Percentiles rank a stretch among this genome's conserved stretches.
Conservation (phyloP, 768 basidiomycete species). For the Tubosaeta sp. region DNA sequence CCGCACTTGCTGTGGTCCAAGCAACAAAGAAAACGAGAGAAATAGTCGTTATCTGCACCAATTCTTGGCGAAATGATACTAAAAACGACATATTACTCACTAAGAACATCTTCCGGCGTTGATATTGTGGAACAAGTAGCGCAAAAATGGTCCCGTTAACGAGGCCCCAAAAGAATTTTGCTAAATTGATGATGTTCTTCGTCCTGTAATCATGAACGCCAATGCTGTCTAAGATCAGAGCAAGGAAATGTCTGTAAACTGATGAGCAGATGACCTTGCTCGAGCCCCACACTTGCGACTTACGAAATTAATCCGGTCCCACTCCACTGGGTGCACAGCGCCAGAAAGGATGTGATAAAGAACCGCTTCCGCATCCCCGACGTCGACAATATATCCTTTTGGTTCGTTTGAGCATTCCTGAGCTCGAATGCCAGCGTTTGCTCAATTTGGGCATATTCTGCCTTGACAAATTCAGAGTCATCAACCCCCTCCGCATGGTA, state of each 20-base stretch:
- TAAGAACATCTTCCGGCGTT: conserved; percentile 8
- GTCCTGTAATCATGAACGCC: conserved; percentile 14
- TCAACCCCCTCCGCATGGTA: conserved; percentile 59
- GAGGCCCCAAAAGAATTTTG: conserved; percentile 4
- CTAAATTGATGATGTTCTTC: conserved; percentile 13
- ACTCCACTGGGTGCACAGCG: conserved; percentile 7
- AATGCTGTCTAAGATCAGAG: conserved; percentile 10
- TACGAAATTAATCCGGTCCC: conserved; percentile 11
- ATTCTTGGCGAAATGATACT: not conserved
- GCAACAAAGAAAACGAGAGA: conserved; percentile 11
- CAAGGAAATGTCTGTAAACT: conserved; percentile 5
- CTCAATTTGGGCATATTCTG: conserved; percentile 55
- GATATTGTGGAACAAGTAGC: conserved; percentile 1
- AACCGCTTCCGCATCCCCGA: conserved; percentile 17
- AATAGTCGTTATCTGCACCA: conserved; percentile 4
- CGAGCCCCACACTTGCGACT: not conserved
- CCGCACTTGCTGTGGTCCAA: conserved; percentile 16
- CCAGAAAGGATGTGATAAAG: conserved; percentile 7
- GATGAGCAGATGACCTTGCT: not conserved
- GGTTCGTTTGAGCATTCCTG: not conserved
- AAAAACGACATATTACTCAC: not conserved
- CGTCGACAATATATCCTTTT: not conserved
- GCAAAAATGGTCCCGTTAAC: conserved; percentile 2
- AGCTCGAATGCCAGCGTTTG: conserved; percentile 40
- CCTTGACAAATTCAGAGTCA: conserved; percentile 49